Conservation (phyloP, 1,139 yeast species). For the Hemisphaericaspora lyxosophila region DNA sequence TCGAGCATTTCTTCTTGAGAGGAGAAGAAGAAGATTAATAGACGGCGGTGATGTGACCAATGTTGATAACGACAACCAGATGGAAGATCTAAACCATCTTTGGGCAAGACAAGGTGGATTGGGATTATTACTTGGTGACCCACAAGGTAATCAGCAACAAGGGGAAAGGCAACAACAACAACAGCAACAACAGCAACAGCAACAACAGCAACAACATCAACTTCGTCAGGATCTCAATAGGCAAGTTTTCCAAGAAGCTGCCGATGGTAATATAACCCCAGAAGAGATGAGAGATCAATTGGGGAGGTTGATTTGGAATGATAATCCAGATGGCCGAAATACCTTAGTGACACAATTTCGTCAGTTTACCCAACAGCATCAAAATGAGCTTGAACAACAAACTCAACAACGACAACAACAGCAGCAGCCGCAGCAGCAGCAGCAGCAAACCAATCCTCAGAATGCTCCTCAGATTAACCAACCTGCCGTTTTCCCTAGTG, state of each 20-base stretch:
- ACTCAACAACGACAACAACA: conserved; percentile 9
- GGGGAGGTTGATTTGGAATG: conserved; percentile 32
- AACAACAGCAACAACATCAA: conserved; percentile 7
- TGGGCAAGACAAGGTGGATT: conserved; percentile 13
- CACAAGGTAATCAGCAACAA: neutral
- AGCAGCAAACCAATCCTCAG: conserved; percentile 14
- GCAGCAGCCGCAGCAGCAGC: conserved; percentile 10
- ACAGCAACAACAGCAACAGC: neutral
- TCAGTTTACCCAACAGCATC: conserved; percentile 5
- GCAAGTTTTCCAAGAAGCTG: conserved; percentile 30
- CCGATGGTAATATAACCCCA: conserved; percentile 30
- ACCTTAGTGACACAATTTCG: conserved; percentile 1
- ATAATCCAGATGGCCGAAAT: conserved; percentile 19
- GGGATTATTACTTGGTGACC: conserved; percentile 1
- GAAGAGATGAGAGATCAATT: conserved; percentile 44
- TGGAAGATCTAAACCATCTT: conserved; percentile 5
- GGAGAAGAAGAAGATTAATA: conserved; percentile 30
- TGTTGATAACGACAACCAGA: conserved; percentile 1
- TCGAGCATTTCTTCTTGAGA: conserved; percentile 33
- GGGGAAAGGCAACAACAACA: conserved; percentile 1
- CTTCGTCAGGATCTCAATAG: conserved; percentile 27
- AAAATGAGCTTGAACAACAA: conserved; percentile 12
- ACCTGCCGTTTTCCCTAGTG: conserved; percentile 43
- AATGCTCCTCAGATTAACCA: conserved; percentile 47
- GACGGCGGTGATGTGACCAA: conserved; percentile 31